These are phyloP conservation scores for Colletotrichum phormii DNA, from an alignment of 2,329 filamentous ascomycete genomes.

Conservation along the genomic window DNA sequence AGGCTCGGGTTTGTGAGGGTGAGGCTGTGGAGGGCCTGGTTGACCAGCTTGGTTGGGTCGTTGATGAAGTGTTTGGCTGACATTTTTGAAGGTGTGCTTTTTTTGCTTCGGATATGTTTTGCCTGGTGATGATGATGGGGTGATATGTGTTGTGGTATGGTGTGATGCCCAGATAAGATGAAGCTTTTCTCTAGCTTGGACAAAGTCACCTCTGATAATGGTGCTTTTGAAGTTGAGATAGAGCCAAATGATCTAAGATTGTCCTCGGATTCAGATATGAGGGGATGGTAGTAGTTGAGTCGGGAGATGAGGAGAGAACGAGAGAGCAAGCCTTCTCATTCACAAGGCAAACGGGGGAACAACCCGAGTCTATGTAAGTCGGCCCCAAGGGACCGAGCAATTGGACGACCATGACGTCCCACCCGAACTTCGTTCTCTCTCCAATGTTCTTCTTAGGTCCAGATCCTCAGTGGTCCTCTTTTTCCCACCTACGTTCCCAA, in stretches of 20 bases:
- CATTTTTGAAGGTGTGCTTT: constrained; percentile 44
- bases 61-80: constrained; percentile 89
- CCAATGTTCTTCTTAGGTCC: not conserved
- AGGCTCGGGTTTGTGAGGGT: constrained; percentile 88
- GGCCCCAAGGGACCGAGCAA: constrained; percentile 16
- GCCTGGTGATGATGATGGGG: not conserved
- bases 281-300: not conserved
- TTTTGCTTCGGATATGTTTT: not conserved
- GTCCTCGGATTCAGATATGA: not conserved
- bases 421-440: not conserved
- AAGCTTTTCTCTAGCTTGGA: not conserved
- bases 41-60: constrained; percentile 83
- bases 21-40: constrained; percentile 78
- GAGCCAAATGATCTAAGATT: not conserved
- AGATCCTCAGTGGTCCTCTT: not conserved
- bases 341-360: not conserved
- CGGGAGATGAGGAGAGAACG: not conserved
- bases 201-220: not conserved
- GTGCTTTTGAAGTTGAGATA: not conserved
- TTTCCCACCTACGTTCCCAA: not conserved
- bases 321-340: not conserved
- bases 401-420: constrained; percentile 20
- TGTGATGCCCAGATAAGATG: not conserved
- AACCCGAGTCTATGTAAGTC: constrained; percentile 34
- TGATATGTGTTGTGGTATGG: not conserved